Evolutionary conservation across 106 monocot genomes (phyloP).

Genomic region (Triglochin maritima): DNA sequence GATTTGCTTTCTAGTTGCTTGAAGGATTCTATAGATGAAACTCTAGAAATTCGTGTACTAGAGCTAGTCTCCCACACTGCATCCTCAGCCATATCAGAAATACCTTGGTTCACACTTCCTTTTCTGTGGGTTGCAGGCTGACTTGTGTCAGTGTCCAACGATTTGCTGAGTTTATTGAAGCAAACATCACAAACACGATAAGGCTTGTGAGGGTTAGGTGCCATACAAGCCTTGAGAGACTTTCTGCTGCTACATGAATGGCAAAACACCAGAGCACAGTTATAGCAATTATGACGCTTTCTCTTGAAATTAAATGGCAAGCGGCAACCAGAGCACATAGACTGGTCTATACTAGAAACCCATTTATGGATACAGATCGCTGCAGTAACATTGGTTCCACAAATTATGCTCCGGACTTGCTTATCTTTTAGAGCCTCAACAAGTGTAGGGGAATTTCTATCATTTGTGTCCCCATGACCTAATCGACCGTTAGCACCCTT

Average conservation of each 20-base stretch:
- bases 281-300: constrained; percentile 97
- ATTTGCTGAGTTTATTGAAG: constrained; percentile 64
- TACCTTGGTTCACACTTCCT: constrained; percentile 32
- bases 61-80: constrained; percentile 57
- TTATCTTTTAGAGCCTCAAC: constrained; percentile 78
- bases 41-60: constrained; percentile 42
- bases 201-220: constrained; percentile 84
- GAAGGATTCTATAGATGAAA: constrained; percentile 78
- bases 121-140: constrained; percentile 43
- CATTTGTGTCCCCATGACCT: constrained; percentile 66
- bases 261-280: constrained; percentile 94
- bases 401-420: constrained; percentile 65
- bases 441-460: constrained; percentile 47
- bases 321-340: constrained; percentile 91
- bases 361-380: constrained; percentile 77
- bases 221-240: constrained; percentile 88
- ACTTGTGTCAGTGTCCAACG: constrained; percentile 42
- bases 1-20: constrained; percentile 52
- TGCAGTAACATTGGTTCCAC: constrained; percentile 74
- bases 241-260: constrained; percentile 94
- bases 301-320: constrained; percentile 93
- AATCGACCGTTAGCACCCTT: constrained; percentile 75
- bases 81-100: constrained; percentile 54
- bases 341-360: constrained; percentile 79
- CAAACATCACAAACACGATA: constrained; percentile 93